Evolutionary conservation across 208 protist species (phyloP), one percentile per base, ranked within the genome.

Genomic region (Acanthamoeba triangularis): DNA sequence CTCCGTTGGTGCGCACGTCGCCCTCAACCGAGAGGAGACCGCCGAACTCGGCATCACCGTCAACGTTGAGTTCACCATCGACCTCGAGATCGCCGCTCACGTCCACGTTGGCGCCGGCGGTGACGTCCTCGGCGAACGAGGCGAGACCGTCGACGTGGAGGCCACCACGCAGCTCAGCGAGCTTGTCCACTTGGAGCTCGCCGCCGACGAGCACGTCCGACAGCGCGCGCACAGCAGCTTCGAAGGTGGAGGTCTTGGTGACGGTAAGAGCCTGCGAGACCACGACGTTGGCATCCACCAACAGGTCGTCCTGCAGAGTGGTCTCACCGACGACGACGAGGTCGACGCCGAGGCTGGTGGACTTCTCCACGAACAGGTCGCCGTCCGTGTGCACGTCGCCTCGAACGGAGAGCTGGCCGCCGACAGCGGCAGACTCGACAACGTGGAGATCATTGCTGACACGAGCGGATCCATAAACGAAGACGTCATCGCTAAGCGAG

Each of bases 151-250:
- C 49, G 54, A 91, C 84, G 56, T 44, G 47, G 56, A 91, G 84
- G 7, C 59, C 84, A 52, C 67, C 59, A n/a, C 49, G 84, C 4
- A 91, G 59, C 76, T 85, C 76, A 52, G 84, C 47, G 84, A 91
- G 41, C 56, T 91, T 91, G 84, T 91, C 84, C 56, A 91, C 59
- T 54, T 52, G 4, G 59, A 69, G 56, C 23, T 69, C 84, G 56
- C 59, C 84, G 33, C 56, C 84, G 16, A 91, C 41, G 47, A 85
- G 16, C 13, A 56, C 47, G 76, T 85, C 76, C 7, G 28, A 37
- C 23, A 85, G 76, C 6, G 8, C 76, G 41, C 76, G 76, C 16
- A 85, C 44, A 8, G 54, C 41, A 14, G 37, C 76, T 16, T 25
- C 76, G 16, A 85, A 7, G 11, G 76, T 85, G 41, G 76, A 23